These are phyloP conservation scores for Nakazawaea ernobii DNA, from an alignment of 805 yeast genomes.

Conservation along the genomic window DNA sequence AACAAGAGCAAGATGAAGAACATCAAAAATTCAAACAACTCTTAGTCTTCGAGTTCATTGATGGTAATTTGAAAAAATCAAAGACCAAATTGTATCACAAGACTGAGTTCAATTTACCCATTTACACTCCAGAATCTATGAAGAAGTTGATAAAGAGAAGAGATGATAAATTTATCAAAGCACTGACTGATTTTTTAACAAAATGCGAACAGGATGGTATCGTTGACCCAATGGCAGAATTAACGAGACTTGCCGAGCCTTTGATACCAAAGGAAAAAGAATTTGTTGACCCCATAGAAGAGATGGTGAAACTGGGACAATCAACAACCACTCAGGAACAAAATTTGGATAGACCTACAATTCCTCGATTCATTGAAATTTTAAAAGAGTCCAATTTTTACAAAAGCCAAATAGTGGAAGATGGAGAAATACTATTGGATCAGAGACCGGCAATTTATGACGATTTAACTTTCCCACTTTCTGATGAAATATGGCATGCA, in stretches of 20 bases:
- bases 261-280: slow-evolving; percentile 44
- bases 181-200: slow-evolving; percentile 30
- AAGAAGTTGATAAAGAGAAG: slow-evolving; percentile 55
- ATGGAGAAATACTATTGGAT: slow-evolving; percentile 38
- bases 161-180: slow-evolving; percentile 42
- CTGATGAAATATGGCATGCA: slow-evolving; percentile 48
- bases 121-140: slow-evolving; percentile 50
- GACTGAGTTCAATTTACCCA: slow-evolving; percentile 43
- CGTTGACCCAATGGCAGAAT: slow-evolving; percentile 34
- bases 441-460: slow-evolving; percentile 40
- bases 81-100: slow-evolving; percentile 38
- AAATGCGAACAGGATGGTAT: slow-evolving; percentile 23
- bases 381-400: slow-evolving; percentile 47
- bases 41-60: slow-evolving; percentile 71
- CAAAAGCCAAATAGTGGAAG: slow-evolving; percentile 54
- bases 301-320: slow-evolving; percentile 34
- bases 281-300: slow-evolving; percentile 57
- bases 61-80: slow-evolving; percentile 49
- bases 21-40: slow-evolving; percentile 37
- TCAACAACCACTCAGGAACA: slow-evolving; percentile 3
- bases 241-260: slow-evolving; percentile 29
- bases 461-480: slow-evolving; percentile 35
- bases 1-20: slow-evolving; percentile 27
- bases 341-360: slow-evolving; percentile 31
- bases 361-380: slow-evolving; percentile 42